Conservation (phyloP, 2,329 filamentous ascomycete species). For the Venturia asperata region DNA sequence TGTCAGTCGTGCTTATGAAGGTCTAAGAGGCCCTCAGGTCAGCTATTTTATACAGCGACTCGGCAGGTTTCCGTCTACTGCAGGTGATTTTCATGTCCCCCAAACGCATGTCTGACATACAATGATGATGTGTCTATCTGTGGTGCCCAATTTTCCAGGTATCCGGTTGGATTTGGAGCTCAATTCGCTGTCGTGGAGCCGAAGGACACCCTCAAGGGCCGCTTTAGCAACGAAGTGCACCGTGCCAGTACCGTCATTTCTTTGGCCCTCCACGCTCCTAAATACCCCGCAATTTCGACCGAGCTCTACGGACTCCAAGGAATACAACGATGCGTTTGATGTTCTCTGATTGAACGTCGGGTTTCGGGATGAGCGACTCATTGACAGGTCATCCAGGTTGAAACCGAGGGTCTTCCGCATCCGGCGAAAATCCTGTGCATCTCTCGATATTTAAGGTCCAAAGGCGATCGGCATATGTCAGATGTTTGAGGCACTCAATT, state of each 20-base stretch:
- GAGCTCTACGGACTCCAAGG: background rate
- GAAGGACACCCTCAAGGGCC: background rate
- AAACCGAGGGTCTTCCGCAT: background rate
- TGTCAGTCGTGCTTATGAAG: background rate
- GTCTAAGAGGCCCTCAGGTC: too few species aligned
- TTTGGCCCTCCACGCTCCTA: background rate
- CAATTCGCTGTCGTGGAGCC: background rate
- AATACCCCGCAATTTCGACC: conserved; percentile 22
- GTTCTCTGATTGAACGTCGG: background rate
- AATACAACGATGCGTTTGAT: background rate
- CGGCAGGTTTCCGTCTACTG: background rate
- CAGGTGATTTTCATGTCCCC: background rate
- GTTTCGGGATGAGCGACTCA: background rate
- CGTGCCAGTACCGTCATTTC: background rate
- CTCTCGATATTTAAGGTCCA: background rate
- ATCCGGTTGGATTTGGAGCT: background rate
- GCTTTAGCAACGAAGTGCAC: background rate
- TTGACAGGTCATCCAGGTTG: background rate
- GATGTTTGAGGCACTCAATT: background rate
- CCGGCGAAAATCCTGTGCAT: background rate
- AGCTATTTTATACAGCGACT: background rate
- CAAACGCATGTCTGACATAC: background rate
- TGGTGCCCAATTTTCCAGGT: background rate
- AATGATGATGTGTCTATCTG: background rate
- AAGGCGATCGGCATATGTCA: background rate